phyloP scores from a whole-genome alignment of 2,329 filamentous ascomycete genomes.

The Phyllosticta paracitricarpa region DNA sequence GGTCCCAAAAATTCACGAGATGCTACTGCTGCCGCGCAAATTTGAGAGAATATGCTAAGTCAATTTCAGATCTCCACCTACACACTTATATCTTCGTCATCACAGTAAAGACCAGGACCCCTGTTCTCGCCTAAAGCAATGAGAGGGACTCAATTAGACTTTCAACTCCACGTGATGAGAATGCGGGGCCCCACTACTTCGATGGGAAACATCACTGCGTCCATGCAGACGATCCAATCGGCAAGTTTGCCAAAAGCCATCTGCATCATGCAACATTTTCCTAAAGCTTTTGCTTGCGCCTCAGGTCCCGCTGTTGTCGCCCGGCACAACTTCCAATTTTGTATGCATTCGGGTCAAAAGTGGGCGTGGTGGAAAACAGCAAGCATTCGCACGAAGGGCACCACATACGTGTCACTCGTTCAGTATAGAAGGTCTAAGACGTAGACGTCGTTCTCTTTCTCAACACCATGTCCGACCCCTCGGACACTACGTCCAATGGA shows the following conservation, averaged over 20 bases:
- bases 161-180: not conserved
- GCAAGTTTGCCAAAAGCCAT: not conserved
- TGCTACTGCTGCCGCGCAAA: not conserved
- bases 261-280: not conserved
- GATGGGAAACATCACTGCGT: not conserved
- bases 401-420: too few species aligned
- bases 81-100: not conserved
- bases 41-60: not conserved
- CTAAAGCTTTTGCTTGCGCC: not conserved
- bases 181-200: not conserved
- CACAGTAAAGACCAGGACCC: not conserved
- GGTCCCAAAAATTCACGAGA: not conserved
- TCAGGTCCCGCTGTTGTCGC: not conserved
- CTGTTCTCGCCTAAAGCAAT: not conserved
- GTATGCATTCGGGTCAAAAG: not conserved
- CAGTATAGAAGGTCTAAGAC: too few species aligned
- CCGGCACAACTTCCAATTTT: not conserved
- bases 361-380: not conserved
- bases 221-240: not conserved
- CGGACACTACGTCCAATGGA: not conserved
- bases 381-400: too few species aligned
- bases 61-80: not conserved
- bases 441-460: not conserved
- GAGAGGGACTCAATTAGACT: not conserved
- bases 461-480: not conserved